These are phyloP conservation scores for Cajanus cajan DNA, from an alignment of 306 rosid genomes.

Conservation along the genomic window DNA sequence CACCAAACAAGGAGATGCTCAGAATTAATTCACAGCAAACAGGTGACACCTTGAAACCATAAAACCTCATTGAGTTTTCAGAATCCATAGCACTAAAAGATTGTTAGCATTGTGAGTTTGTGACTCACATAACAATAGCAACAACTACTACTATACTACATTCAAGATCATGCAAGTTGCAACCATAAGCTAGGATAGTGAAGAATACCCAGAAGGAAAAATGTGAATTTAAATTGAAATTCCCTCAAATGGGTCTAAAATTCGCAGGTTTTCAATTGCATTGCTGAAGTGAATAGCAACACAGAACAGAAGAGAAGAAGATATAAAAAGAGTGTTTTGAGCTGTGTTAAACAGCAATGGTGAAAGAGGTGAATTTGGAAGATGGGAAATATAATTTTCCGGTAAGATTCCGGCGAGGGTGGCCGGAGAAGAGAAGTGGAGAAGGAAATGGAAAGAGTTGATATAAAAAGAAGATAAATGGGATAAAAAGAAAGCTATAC, in stretches of 20 bases:
- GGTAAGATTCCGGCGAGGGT: slow-evolving; percentile 21
- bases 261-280: neutral
- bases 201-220: slow-evolving; percentile 29
- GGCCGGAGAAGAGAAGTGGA: slow-evolving; percentile 25
- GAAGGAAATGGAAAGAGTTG: neutral
- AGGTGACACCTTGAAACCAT: slow-evolving; percentile 31
- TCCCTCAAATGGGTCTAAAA: slow-evolving; percentile 26
- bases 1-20: slow-evolving; percentile 28
- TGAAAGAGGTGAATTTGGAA: neutral
- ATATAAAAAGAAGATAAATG: neutral
- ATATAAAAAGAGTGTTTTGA: neutral
- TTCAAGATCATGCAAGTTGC: slow-evolving; percentile 15
- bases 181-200: slow-evolving; percentile 2
- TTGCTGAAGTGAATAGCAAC: neutral
- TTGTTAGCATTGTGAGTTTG: slow-evolving; percentile 20
- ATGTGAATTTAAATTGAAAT: neutral
- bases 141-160: neutral
- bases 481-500: neutral
- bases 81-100: neutral
- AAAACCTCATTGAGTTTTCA: slow-evolving; percentile 29
- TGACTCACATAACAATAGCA: neutral
- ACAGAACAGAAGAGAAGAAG: neutral
- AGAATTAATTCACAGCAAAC: slow-evolving; percentile 4
- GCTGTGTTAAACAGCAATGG: neutral
- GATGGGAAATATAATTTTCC: neutral